Evolutionary conservation across 169 alveolate species (phyloP).

Genomic region (Eimeria mitis): DNA sequence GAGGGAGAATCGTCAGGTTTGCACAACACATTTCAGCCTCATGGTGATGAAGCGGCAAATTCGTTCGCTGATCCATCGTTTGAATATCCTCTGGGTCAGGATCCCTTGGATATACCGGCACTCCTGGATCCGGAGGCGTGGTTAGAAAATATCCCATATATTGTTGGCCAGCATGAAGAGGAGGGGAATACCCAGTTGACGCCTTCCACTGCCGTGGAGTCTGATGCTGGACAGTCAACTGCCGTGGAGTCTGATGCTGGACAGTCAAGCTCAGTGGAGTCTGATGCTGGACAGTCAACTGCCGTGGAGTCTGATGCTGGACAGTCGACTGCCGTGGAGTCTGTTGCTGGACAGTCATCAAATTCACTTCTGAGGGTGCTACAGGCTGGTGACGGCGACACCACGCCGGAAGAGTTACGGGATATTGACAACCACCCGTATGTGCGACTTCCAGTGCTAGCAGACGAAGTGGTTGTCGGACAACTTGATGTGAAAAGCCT

Average conservation of each 20-base stretch:
- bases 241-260: background rate
- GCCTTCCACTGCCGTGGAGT: background rate
- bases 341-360: background rate
- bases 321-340: background rate
- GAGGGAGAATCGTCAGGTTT: background rate
- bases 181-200: too few species aligned
- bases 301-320: background rate
- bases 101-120: background rate
- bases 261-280: background rate
- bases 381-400: background rate
- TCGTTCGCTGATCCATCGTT: background rate
- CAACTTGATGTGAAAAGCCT: background rate
- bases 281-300: background rate
- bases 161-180: too few species aligned
- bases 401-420: too few species aligned
- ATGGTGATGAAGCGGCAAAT: background rate
- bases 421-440: background rate
- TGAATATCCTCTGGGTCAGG: background rate
- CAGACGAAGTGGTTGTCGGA: background rate
- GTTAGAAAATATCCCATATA: background rate
- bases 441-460: background rate
- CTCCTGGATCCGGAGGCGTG: background rate
- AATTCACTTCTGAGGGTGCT: background rate
- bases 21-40: background rate
- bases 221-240: background rate